These are phyloP conservation scores for Tylopilus intermedius DNA, from an alignment of 768 basidiomycete genomes.

Conservation along the genomic window DNA sequence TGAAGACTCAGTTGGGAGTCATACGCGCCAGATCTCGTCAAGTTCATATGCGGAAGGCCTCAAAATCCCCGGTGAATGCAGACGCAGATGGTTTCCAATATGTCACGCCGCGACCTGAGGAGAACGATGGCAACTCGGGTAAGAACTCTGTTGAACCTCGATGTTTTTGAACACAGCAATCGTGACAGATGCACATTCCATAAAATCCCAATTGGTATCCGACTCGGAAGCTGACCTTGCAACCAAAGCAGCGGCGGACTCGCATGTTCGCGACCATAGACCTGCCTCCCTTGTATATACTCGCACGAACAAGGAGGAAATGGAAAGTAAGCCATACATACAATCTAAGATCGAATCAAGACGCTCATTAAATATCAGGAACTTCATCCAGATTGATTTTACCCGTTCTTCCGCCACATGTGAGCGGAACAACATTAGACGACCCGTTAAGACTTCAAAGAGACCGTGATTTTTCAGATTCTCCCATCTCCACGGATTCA, in stretches of 20 bases:
- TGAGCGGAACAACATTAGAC: not conserved
- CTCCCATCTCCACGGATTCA: not conserved
- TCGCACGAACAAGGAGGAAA: not conserved
- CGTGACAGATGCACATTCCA: not conserved
- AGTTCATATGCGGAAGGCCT: constrained; percentile 8
- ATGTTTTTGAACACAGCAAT: not conserved
- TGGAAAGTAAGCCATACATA: constrained; percentile 12
- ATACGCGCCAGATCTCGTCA: constrained; percentile 39
- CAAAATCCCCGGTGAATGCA: not conserved
- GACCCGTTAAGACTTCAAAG: not conserved
- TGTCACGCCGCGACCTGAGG: not conserved
- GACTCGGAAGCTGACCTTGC: not conserved
- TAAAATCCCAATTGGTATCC: not conserved
- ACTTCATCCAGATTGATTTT: constrained; percentile 2
- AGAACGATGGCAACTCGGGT: constrained; percentile 4
- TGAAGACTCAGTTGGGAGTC: constrained; percentile 61
- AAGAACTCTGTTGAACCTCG: not conserved
- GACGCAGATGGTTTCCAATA: not conserved
- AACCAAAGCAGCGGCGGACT: not conserved
- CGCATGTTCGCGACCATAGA: not conserved
- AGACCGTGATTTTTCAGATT: not conserved
- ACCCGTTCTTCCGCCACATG: not conserved
- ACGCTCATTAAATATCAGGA: constrained; percentile 2
- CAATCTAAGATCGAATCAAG: not conserved
- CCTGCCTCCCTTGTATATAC: not conserved